These are phyloP conservation scores for Trypanosoma platydactyli DNA, from an alignment of 208 protist genomes.

Conservation along the genomic window DNA sequence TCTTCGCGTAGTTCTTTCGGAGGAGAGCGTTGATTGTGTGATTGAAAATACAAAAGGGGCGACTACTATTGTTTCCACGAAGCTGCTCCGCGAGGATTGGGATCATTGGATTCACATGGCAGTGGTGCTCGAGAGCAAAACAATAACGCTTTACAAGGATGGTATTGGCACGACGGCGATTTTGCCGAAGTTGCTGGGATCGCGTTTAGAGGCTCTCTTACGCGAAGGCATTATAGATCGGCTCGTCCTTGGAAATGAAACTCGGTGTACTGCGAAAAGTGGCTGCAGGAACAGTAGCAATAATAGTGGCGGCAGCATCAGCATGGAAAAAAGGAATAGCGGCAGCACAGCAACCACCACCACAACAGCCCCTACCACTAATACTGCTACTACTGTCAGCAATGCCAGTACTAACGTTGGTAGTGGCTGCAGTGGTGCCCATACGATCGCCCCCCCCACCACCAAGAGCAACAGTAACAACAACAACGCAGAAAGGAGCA, in stretches of 20 bases:
- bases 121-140: constrained; percentile 42
- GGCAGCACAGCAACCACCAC: too few species aligned
- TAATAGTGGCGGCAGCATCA: not conserved
- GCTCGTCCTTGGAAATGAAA: constrained; percentile 22
- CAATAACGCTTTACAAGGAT: constrained; percentile 49
- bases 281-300: constrained; percentile 6
- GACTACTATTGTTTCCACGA: constrained; percentile 18
- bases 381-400: not conserved
- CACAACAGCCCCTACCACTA: too few species aligned
- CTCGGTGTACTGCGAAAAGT: not conserved
- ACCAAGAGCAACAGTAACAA: not conserved
- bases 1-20: constrained; percentile 24
- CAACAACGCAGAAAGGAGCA: not conserved
- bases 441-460: not conserved
- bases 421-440: not conserved
- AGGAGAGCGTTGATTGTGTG: constrained; percentile 24
- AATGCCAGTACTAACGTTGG: not conserved
- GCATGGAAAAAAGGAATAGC: too few species aligned
- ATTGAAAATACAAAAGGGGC: constrained; percentile 13
- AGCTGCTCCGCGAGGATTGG: constrained; percentile 39
- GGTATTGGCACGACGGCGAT: constrained; percentile 26
- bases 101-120: constrained; percentile 56
- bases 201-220: constrained; percentile 19
- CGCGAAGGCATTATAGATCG: constrained; percentile 12
- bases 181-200: constrained; percentile 23